Evolutionary conservation across 2,329 filamentous ascomycete species (phyloP).

Genomic region (Chalaropsis thielavioides): DNA sequence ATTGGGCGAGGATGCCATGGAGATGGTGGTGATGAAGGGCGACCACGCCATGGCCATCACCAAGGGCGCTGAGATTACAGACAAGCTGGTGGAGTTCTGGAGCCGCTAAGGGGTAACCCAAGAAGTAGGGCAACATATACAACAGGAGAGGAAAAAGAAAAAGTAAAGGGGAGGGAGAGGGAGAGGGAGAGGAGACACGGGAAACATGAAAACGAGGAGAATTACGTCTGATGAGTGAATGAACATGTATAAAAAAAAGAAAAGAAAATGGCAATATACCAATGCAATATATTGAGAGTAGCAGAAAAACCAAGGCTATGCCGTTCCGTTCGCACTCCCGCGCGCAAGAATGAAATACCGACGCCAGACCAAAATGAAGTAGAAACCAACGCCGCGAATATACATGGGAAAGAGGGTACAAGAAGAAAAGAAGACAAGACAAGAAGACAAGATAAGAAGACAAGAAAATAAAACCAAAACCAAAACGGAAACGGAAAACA

Average conservation of each 20-base stretch:
- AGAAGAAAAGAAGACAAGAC: not conserved
- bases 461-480: not conserved
- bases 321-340: not conserved
- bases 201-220: not conserved
- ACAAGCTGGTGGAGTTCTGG: constrained; percentile 20
- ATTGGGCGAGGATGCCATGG: constrained; percentile 42
- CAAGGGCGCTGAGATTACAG: constrained; percentile 42
- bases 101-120: not conserved
- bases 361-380: not conserved
- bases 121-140: not conserved
- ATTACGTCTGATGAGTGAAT: constrained; percentile 13
- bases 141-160: not conserved
- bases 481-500: not conserved
- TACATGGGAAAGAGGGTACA: not conserved
- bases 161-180: not conserved
- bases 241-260: constrained; percentile 11
- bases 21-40: constrained; percentile 42
- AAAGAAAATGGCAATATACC: constrained; percentile 8
- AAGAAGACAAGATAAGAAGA: not conserved
- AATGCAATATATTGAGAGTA: not conserved
- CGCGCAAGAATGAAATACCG: not conserved
- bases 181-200: not conserved
- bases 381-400: not conserved
- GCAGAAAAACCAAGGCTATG: not conserved
- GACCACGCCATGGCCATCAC: constrained; percentile 59